These are phyloP conservation scores for Ophiostoma ulmi DNA, from an alignment of 2,329 filamentous ascomycete genomes.

Conservation along the genomic window DNA sequence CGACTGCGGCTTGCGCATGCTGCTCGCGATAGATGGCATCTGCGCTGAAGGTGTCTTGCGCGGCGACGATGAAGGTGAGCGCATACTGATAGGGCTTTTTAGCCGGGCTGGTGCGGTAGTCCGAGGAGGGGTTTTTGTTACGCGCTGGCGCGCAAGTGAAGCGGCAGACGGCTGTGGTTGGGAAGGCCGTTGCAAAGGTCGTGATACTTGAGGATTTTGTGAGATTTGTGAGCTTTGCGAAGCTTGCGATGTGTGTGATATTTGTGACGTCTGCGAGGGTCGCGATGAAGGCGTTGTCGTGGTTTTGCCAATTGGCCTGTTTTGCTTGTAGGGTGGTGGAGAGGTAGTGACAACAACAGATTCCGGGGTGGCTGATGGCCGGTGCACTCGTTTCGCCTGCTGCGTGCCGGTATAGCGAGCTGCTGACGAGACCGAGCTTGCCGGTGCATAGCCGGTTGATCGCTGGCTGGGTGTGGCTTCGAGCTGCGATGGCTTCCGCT, in stretches of 20 bases:
- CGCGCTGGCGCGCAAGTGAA: conserved; percentile 17
- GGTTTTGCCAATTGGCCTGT: conserved; percentile 7
- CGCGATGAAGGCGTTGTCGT: background rate
- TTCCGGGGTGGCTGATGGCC: conserved; percentile 13
- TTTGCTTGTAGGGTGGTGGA: conserved; percentile 15
- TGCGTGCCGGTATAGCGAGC: background rate
- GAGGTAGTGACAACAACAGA: background rate
- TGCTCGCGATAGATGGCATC: background rate
- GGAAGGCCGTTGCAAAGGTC: background rate
- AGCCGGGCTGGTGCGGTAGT: background rate
- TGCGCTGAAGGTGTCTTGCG: conserved; percentile 15
- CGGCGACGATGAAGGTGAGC: conserved; percentile 18
- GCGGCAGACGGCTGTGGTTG: background rate
- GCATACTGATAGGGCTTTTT: conserved; percentile 4
- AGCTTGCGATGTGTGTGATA: background rate
- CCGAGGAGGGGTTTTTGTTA: conserved; percentile 21
- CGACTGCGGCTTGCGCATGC: background rate
- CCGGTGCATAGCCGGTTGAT: background rate
- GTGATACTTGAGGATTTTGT: background rate
- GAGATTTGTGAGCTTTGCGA: background rate
- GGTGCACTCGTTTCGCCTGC: conserved; percentile 10
- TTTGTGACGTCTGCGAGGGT: background rate
- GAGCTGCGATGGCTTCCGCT: conserved; percentile 24
- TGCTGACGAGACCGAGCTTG: background rate
- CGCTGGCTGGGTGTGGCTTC: conserved; percentile 10